Evolutionary conservation across 805 yeast species (phyloP).

Genomic region (Scheffersomyces spartinae): DNA sequence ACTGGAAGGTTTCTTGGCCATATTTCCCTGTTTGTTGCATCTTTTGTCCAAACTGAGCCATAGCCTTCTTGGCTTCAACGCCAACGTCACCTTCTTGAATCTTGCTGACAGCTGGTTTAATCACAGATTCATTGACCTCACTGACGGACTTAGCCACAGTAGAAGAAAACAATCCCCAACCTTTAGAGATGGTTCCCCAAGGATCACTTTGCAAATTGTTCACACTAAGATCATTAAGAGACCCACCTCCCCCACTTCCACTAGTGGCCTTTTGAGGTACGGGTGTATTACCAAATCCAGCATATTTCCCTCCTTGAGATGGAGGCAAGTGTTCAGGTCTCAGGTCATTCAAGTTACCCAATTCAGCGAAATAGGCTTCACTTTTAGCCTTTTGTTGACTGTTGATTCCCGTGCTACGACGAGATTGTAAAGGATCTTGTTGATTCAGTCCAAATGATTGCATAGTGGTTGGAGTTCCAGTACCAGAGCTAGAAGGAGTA

Average conservation of each 20-base stretch:
- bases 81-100: constrained; percentile 69
- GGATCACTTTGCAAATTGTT: constrained; percentile 77
- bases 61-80: constrained; percentile 79
- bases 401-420: constrained; percentile 26
- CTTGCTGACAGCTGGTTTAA: constrained; percentile 82
- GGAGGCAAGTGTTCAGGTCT: constrained; percentile 81
- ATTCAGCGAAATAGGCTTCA: constrained; percentile 70
- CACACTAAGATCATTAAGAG: constrained; percentile 46
- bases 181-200: constrained; percentile 77
- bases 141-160: constrained; percentile 73
- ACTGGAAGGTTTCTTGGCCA: constrained; percentile 57
- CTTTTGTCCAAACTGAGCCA: constrained; percentile 91
- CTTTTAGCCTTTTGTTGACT: constrained; percentile 42
- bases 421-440: constrained; percentile 23
- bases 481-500: constrained; percentile 5
- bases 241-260: constrained; percentile 22
- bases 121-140: constrained; percentile 80
- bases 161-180: constrained; percentile 90
- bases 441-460: constrained; percentile 1
- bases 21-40: constrained; percentile 79
- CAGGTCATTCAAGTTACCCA: constrained; percentile 60
- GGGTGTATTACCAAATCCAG: constrained; percentile 84
- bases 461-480: constrained; percentile 4
- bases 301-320: constrained; percentile 86
- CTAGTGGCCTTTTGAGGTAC: constrained; percentile 21